Base-by-base conservation (phyloP, 352 stramenopile genomes). In the Blastocystis sp. region DNA sequence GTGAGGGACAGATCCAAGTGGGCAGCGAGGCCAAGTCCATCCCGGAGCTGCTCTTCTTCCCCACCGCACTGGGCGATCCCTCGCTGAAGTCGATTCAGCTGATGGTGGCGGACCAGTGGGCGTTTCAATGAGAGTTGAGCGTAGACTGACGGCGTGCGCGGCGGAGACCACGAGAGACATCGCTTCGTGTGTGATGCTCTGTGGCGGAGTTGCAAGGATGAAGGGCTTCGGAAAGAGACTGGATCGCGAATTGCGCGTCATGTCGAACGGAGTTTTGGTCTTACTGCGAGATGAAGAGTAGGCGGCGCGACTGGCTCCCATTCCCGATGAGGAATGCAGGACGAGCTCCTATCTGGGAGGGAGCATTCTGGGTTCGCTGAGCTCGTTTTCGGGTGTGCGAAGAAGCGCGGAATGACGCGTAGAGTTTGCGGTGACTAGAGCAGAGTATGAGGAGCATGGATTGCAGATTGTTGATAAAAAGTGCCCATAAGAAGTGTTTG, bases 31-130 rank as follows among this genome's bases (percentile, higher is more conserved):
- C 14, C n/a, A 84, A 63, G 14, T 42, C 74, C 6, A 84, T 84
- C 69, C 74, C 74, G n/a, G 74, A 84, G 38, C 61, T 84, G n/a
- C 19, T 84, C 0, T 84, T 84, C 54, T 69, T 38, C 69, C 74
- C 74, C 21, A 84, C 74, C 19, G 52, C 74, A 1, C 21, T 84
- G 57, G 40, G 60, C 28, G 74, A 84, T 84, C 74, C 74, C n/a
- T 66, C 52, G 34, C 57, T 84, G 17, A 62, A 84, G 57, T 84
- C 74, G 6, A n/a, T 84, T 42, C 74, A 62, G 4, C 54, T 84
- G 19, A 17, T 84, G 28, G 21, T 84, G 6, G 74, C 74, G 28
- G 60, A 84, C 66, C 74, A 84, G 74, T 84, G 69, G 11, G 10
- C 6, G n/a, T 60, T 42, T 21, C 3, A 3, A 9, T 28, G 17